Percentiles rank a stretch among this genome's conserved stretches.
Evolutionary conservation across 495 filamentous ascomycete genomes (phyloP).

Genomic region (Podospora sp.): DNA sequence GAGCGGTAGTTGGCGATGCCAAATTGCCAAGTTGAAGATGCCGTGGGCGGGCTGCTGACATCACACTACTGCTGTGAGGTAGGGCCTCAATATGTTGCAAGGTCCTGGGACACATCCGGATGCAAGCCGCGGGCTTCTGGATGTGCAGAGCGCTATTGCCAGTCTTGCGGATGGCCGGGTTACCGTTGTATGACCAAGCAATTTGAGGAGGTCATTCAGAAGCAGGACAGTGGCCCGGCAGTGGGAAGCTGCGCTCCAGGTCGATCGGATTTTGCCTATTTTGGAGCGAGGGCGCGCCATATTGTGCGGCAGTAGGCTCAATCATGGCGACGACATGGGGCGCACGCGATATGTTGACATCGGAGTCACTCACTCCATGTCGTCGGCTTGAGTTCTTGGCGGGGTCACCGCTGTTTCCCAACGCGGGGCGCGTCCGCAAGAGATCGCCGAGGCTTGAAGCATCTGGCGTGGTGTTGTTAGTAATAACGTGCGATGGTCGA

Average conservation of each 20-base stretch:
- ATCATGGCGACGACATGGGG: slow-evolving; percentile 22
- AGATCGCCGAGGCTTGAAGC: slow-evolving; percentile 1
- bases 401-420: not conserved
- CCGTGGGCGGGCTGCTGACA: not conserved
- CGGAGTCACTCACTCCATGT: slow-evolving; percentile 21
- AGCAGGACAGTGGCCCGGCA: slow-evolving; percentile 21
- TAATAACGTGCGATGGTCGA: too few relatives aligned
- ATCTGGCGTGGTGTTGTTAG: slow-evolving; percentile 4
- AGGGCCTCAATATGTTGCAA: not conserved
- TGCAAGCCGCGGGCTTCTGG: not conserved
- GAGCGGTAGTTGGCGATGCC: slow-evolving; percentile 24
- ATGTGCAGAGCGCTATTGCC: not conserved
- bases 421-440: slow-evolving; percentile 13
- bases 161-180: not conserved
- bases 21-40: not conserved
- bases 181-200: slow-evolving; percentile 15
- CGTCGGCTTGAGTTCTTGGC: slow-evolving; percentile 18
- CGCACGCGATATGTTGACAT: slow-evolving; percentile 25
- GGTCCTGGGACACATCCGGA: not conserved
- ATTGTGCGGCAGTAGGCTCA: slow-evolving; percentile 35
- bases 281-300: slow-evolving; percentile 22
- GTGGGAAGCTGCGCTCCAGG: slow-evolving; percentile 19
- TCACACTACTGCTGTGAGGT: not conserved
- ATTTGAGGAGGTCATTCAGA: slow-evolving; percentile 11
- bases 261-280: slow-evolving; percentile 34